phyloP scores from a whole-genome alignment of 805 yeast genomes.

The Candida hispaniensis region DNA sequence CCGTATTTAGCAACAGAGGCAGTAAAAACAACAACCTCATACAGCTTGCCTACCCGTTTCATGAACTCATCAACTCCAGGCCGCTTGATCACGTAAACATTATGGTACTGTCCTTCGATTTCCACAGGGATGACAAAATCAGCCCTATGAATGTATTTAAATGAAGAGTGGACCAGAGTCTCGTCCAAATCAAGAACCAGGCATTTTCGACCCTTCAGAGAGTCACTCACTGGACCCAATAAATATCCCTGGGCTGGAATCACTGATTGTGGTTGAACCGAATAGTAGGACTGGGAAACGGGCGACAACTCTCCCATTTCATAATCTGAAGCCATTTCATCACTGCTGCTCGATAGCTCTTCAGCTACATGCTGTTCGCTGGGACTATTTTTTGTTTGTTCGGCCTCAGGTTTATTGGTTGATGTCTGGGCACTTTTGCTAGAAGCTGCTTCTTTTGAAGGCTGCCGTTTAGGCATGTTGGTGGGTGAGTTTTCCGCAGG shows the following conservation, averaged over 20 bases:
- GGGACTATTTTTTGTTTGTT: too few species aligned
- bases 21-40: conserved; percentile 93
- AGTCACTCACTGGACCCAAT: conserved; percentile 42
- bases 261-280: conserved; percentile 1
- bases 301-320: too few species aligned
- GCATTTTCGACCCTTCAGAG: conserved; percentile 62
- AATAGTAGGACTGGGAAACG: too few species aligned
- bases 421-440: too few species aligned
- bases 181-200: conserved; percentile 88
- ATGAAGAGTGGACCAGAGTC: conserved; percentile 90
- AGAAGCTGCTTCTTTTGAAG: too few species aligned
- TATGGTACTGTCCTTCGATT: conserved; percentile 83
- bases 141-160: conserved; percentile 81
- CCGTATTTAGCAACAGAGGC: conserved; percentile 95
- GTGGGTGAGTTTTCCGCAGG: too few species aligned
- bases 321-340: too few species aligned
- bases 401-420: too few species aligned
- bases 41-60: conserved; percentile 68
- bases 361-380: too few species aligned
- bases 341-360: too few species aligned
- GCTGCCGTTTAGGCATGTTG: too few species aligned
- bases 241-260: conserved; percentile 17
- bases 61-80: conserved; percentile 97
- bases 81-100: conserved; percentile 90
- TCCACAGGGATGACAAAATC: conserved; percentile 98